phyloP scores from a whole-genome alignment of 805 yeast genomes.

The Pichia gijzeniarum region DNA sequence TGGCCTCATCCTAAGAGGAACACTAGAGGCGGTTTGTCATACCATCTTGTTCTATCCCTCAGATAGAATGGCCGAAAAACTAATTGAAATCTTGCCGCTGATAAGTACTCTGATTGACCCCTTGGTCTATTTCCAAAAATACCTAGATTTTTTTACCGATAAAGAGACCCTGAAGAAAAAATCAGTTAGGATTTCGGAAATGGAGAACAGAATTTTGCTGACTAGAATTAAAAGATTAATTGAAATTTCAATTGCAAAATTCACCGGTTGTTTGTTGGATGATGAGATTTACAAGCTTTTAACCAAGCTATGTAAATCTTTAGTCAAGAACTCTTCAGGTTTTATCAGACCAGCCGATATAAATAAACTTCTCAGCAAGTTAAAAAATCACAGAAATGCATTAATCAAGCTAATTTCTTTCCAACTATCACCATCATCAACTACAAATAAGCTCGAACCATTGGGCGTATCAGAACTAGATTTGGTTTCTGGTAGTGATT shows the following conservation, averaged over 20 bases:
- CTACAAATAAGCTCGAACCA: not conserved
- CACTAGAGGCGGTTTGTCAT: slow-evolving; percentile 73
- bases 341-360: not conserved
- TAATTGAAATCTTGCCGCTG: slow-evolving; percentile 50
- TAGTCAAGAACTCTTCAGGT: not conserved
- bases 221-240: slow-evolving; percentile 10
- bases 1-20: slow-evolving; percentile 42
- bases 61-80: slow-evolving; percentile 31
- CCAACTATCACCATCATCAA: not conserved
- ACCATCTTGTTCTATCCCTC: slow-evolving; percentile 52
- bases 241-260: slow-evolving; percentile 36
- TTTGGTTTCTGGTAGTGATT: slow-evolving; percentile 31
- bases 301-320: not conserved
- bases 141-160: slow-evolving; percentile 14
- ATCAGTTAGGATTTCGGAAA: slow-evolving; percentile 3
- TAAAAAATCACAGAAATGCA: not conserved
- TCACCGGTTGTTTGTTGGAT: slow-evolving; percentile 66
- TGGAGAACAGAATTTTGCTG: slow-evolving; percentile 11
- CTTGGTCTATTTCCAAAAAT: slow-evolving; percentile 35
- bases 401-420: slow-evolving; percentile 2
- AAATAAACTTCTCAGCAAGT: not conserved
- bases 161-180: not conserved
- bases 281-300: slow-evolving; percentile 39
- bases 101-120: slow-evolving; percentile 41
- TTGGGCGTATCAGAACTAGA: not conserved